Conservation (phyloP, 1,284 basidiomycete species). For the Pseudozyma pruni region DNA sequence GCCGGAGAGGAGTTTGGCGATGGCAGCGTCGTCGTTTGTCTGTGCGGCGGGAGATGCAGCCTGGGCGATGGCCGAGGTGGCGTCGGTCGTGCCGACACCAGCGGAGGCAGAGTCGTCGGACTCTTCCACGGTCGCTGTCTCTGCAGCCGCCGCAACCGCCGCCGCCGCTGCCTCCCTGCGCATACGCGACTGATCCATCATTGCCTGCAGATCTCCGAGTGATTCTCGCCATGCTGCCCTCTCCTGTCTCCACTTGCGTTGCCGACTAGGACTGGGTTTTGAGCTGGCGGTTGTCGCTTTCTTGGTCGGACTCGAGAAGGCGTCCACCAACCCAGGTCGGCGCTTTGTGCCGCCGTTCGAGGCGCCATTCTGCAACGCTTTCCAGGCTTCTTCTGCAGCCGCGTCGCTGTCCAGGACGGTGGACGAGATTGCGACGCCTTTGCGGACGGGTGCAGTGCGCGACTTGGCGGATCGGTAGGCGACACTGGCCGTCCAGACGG, state of each 20-base stretch:
- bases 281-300: background rate
- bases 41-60: background rate
- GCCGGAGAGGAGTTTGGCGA: conserved; percentile 25
- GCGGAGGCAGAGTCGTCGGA: background rate
- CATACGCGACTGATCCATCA: conserved; percentile 35
- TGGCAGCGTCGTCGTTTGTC: conserved; percentile 8
- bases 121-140: background rate
- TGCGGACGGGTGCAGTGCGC: conserved; percentile 30
- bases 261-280: conserved; percentile 16
- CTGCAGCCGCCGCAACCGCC: conserved; percentile 1
- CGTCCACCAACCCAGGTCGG: conserved; percentile 39
- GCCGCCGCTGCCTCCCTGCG: conserved; percentile 19
- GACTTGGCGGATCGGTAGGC: conserved; percentile 39
- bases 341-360: conserved; percentile 5
- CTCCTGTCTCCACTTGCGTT: conserved; percentile 42
- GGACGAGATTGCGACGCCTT: conserved; percentile 11
- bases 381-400: conserved; percentile 28
- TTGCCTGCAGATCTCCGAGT: conserved; percentile 35
- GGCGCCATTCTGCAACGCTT: conserved; percentile 20
- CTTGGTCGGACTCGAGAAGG: conserved; percentile 43
- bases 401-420: conserved; percentile 13
- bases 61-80: background rate
- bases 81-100: background rate
- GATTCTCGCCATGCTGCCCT: conserved; percentile 41
- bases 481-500: conserved; percentile 46